These are phyloP conservation scores for Diaporthe nobilis DNA, from an alignment of 2,329 filamentous ascomycete species.

Conservation along the genomic window DNA sequence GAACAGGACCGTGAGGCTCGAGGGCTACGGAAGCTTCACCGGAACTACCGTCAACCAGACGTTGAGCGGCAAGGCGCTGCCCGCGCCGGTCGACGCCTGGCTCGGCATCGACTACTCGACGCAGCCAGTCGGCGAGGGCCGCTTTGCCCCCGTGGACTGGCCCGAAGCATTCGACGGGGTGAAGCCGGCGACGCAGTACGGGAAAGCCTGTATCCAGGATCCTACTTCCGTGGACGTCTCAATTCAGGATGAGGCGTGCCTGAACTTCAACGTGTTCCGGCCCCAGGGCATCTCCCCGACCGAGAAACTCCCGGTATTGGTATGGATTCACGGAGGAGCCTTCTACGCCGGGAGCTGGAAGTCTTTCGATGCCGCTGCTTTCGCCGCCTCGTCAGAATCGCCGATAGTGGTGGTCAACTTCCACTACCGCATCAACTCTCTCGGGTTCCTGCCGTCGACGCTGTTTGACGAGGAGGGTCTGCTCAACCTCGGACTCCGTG, in stretches of 20 bases:
- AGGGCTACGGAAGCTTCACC: conserved; percentile 56
- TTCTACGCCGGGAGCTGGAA: conserved; percentile 52
- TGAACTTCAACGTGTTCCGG: conserved; percentile 58
- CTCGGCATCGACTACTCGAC: conserved; percentile 62
- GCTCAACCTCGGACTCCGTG: conserved; percentile 45
- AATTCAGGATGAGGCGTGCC: conserved; percentile 53
- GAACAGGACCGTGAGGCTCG: conserved; percentile 20
- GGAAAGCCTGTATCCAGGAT: conserved; percentile 60
- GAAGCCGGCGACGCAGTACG: conserved; percentile 55
- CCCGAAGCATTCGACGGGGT: conserved; percentile 57
- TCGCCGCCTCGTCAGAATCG: conserved; percentile 46
- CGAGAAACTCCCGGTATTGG: conserved; percentile 54
- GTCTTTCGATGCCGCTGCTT: conserved; percentile 54
- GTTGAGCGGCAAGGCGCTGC: conserved; percentile 50
- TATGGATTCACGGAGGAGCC: conserved; percentile 58
- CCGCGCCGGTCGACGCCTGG: conserved; percentile 60
- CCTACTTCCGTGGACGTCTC: conserved; percentile 42
- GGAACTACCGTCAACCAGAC: conserved; percentile 55
- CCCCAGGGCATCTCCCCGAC: conserved; percentile 51
- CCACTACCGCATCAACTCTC: conserved; percentile 48
- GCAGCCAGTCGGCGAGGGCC: conserved; percentile 56
- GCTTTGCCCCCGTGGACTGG: conserved; percentile 58
- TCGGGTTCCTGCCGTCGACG: conserved; percentile 47
- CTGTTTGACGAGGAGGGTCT: conserved; percentile 46
- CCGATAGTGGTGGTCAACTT: conserved; percentile 49